phyloP scores from a whole-genome alignment of 2,329 filamentous ascomycete genomes.

The Cladobotryum mycophilum region DNA sequence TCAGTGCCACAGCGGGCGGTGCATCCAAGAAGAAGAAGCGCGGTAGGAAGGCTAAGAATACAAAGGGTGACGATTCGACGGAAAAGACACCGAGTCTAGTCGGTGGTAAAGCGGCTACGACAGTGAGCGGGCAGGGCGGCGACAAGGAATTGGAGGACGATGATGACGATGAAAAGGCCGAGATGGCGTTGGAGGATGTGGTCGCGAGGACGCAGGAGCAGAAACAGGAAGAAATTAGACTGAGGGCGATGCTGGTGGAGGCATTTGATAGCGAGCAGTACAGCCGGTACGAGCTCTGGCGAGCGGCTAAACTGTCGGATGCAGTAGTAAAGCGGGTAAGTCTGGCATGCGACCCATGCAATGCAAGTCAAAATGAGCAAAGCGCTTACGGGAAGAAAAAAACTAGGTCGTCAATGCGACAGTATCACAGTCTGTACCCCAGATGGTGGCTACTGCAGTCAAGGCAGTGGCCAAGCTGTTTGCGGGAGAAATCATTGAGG shows the following conservation, averaged over 20 bases:
- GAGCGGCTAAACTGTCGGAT: slow-evolving; percentile 61
- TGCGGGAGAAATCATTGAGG: slow-evolving; percentile 68
- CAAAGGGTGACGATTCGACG: slow-evolving; percentile 35
- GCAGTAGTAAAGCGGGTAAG: slow-evolving; percentile 61
- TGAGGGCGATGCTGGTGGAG: slow-evolving; percentile 55
- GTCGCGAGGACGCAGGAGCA: slow-evolving; percentile 61
- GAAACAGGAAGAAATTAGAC: slow-evolving; percentile 54
- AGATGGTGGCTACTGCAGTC: slow-evolving; percentile 68
- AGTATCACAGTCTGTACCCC: slow-evolving; percentile 70
- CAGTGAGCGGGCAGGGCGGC: slow-evolving; percentile 38
- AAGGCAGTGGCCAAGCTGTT: slow-evolving; percentile 72
- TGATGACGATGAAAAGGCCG: slow-evolving; percentile 51
- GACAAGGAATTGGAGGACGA: slow-evolving; percentile 47
- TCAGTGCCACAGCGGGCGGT: slow-evolving; percentile 36
- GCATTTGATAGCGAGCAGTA: slow-evolving; percentile 62
- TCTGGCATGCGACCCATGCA: slow-evolving; percentile 3
- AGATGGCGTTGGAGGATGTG: slow-evolving; percentile 51
- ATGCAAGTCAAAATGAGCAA: not conserved
- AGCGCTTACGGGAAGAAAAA: not conserved
- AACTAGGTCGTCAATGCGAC: slow-evolving; percentile 68
- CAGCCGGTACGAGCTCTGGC: slow-evolving; percentile 64
- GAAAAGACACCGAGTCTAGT: slow-evolving; percentile 41
- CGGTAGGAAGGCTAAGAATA: slow-evolving; percentile 54
- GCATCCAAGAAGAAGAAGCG: slow-evolving; percentile 51
- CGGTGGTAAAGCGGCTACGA: slow-evolving; percentile 35